Evolutionary conservation across 345 rosid species (phyloP), one percentile per base, ranked within the genome.

Genomic region (Anastatica hierochuntica): DNA sequence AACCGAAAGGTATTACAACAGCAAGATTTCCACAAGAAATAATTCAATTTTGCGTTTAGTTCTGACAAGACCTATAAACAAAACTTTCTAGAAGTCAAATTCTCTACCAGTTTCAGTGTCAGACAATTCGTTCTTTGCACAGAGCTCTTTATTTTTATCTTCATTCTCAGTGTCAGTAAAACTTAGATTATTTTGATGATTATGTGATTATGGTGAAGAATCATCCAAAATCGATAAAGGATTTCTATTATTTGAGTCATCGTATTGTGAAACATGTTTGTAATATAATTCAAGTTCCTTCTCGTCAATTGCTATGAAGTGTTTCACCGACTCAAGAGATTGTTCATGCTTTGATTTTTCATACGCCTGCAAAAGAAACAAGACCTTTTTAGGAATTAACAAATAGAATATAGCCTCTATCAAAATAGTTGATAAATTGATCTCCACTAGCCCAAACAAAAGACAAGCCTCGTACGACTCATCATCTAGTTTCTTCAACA

Each of bases 321-420:
- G 84, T 66, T 74, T 80, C 67, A 92, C 87, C 0, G 94, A 78
- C 33, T 85, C 97, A 5, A 85, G 84, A 10, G 97, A 92, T 26
- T 88, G 97, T 66, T 92, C 94, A 3, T 82, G 88, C 71, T 85
- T 92, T 2, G 90, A 88, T 64, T 66, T 85, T 66, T 92, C 90
- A 38, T 79, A 70, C 8, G 98, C 97, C 90, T 88, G 73, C 44
- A 71, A 73, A 31, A 60, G 41, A 14, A 18, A 48, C 36, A 56
- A 14, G 2, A 31, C 39, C 39, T 43, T 43, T 24, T 38, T 19
- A 45, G n/a, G n/a, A n/a, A n/a, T n/a, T n/a, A n/a, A n/a, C n/a
- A n/a, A n/a, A n/a, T n/a, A n/a, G n/a, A n/a, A n/a, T n/a, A n/a
- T n/a, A n/a, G n/a, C n/a, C n/a, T n/a, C n/a, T n/a, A 43, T 51